These are phyloP conservation scores for Cryptococcus sp. DNA, from an alignment of 1,284 basidiomycete genomes.

Conservation along the genomic window DNA sequence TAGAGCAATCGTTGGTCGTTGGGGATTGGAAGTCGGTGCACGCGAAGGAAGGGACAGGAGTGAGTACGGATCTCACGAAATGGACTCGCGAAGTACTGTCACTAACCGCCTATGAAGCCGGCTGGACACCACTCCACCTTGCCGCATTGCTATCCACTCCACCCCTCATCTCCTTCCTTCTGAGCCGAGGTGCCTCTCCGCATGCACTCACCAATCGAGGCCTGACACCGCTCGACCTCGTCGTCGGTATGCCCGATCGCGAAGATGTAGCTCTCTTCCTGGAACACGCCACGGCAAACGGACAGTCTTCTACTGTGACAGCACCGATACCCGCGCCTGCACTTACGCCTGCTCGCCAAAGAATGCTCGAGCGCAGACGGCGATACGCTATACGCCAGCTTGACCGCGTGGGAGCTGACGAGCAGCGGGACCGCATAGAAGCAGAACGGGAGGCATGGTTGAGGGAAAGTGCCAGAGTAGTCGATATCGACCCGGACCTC, in stretches of 20 bases:
- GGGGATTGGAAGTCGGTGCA: conserved; percentile 56
- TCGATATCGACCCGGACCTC: conserved; percentile 35
- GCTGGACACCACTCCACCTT: conserved; percentile 96
- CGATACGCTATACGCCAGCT: conserved; percentile 66
- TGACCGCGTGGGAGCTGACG: conserved; percentile 58
- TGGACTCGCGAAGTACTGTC: not conserved
- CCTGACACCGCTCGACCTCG: conserved; percentile 79
- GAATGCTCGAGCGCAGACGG: conserved; percentile 55
- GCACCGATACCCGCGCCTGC: conserved; percentile 6
- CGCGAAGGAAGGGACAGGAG: conserved; percentile 30
- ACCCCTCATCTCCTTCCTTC: conserved; percentile 84
- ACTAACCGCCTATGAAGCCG: conserved; percentile 58
- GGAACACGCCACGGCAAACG: conserved; percentile 52
- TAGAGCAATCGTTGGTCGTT: conserved; percentile 73
- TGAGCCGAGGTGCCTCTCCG: conserved; percentile 86
- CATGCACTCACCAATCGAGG: conserved; percentile 71
- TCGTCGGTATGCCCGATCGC: conserved; percentile 74
- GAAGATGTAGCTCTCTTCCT: conserved; percentile 76
- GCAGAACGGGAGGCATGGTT: conserved; percentile 62
- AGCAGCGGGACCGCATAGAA: conserved; percentile 58
- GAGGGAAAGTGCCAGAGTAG: conserved; percentile 52
- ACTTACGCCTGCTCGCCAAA: conserved; percentile 25
- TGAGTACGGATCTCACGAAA: conserved; percentile 2
- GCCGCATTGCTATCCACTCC: conserved; percentile 85
- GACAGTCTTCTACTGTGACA: conserved; percentile 19